Evolutionary conservation across 139 green algal genomes (phyloP), one percentile per base, ranked within the genome.

Genomic region (Protoeuglena noctilucae): DNA sequence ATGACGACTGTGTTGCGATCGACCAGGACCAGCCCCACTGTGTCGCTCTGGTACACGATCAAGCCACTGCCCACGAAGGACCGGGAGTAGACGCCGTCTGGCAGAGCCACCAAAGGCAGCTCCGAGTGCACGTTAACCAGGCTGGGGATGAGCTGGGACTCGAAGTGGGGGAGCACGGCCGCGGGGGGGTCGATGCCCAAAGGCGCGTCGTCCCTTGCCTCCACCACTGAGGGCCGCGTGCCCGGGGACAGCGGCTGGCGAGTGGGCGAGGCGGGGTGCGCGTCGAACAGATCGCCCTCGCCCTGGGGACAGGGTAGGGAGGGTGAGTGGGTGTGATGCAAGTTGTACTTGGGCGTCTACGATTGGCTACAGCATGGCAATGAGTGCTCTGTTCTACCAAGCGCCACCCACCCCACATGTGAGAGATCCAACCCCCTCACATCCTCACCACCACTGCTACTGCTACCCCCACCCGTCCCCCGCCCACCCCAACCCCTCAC

Each of bases 1-100:
- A 94, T 72, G 5, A 68, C 40, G 2, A 93, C 70, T 0, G 86
- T 95, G 76, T 94, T 95, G 57, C 86, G 71, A 69, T 95, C 86
- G 24, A 86, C 73, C 50, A 90, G 58, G 41, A 90, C 69, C 51
- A 92, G 63, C 0, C 82, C 79, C 17, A 81, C 26, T 16, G 22
- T 39, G 0, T 73, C 55, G 19, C 53, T 57, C 12, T 78, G 66
- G 54, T 78, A 66, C 55, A 87, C 68, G 30, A 88, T 66, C 17
- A 85, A 41, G 6, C 79, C 79, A 40, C 64, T 79, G 26, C 77
- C 77, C 48, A 62, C 51, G 54, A 76, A 76, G 47, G 56, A 54
- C 2, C 56, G 61, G 21, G 73, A 76, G 66, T 94, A 83, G 31
- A 94, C 81, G 0, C 86, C 86, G 55, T 94, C 86, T 3, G 71